Base-by-base conservation (phyloP, 148 eudicot genomes). In the Rhododendron ovatum region DNA sequence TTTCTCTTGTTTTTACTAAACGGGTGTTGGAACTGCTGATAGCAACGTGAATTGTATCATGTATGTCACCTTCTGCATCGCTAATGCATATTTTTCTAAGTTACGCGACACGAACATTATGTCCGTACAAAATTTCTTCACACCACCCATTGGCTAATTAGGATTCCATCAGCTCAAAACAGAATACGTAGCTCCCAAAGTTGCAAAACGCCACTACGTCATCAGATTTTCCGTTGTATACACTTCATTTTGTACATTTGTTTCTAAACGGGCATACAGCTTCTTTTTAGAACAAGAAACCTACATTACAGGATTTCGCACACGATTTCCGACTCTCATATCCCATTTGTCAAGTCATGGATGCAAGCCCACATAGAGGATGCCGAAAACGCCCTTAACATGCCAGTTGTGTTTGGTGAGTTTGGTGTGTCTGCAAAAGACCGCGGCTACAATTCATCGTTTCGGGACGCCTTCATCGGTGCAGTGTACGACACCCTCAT, bases 361-460 rank as follows among this genome's bases (percentile, higher is more conserved):
- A 89, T 94, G 90, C 92, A 92, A 90, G 84, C 98, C n/a, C 98
- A 96, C 92, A 94, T 92, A 33, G 94, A 96, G 17, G 98, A 96
- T 81, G 93, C 98, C 7, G 94, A 93, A 37, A 94, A 88, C 7
- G 74, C 57, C 80, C 93, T 96, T 9, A 82, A 83, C 26, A 96
- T 96, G 94, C 98, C 98, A 0, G 93, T 96, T 9, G 87, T 96
- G 41, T 94, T 96, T 75, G 76, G 90, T 2, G 98, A 93, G 87
- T 95, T 92, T 83, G 98, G 98, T 7, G 89, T 93, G 51, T 96
- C 96, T 1, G 24, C 91, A 78, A 94, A 93, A 88, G 95, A 92
- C 83, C 89, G 84, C 0, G 98, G 98, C 61, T 93, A 92, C 87
- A 96, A 93, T 80, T 69, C 90, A 61, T 88, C 95, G 1, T 94